A percentile compares a stretch with the other conserved stretches of the same genome.
Evolutionary conservation across 805 yeast genomes (phyloP).

Genomic region (Priceomyces carsonii): DNA sequence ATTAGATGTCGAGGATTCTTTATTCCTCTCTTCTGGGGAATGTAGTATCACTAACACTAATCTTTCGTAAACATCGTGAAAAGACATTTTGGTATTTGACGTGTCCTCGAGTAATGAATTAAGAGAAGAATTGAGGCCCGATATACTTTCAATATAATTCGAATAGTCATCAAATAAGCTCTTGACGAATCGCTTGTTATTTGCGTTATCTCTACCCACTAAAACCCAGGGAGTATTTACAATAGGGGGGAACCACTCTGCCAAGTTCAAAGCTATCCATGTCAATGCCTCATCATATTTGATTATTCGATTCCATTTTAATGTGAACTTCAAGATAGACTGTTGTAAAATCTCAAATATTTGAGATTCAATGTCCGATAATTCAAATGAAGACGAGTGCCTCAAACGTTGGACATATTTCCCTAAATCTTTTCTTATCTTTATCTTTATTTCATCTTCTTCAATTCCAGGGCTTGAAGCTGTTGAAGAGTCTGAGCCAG

Average conservation of each 20-base stretch:
- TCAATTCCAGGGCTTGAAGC: neutral
- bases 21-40: constrained; percentile 53
- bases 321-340: constrained; percentile 62
- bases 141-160: constrained; percentile 34
- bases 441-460: constrained; percentile 25
- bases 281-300: constrained; percentile 80
- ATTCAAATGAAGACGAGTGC: constrained; percentile 20
- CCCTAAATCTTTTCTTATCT: constrained; percentile 56
- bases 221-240: constrained; percentile 53
- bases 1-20: constrained; percentile 9
- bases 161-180: constrained; percentile 39
- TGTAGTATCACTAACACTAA: constrained; percentile 74
- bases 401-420: constrained; percentile 57
- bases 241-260: constrained; percentile 84
- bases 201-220: constrained; percentile 50
- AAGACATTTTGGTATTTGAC: constrained; percentile 41
- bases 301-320: constrained; percentile 76
- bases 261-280: constrained; percentile 85
- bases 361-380: constrained; percentile 48
- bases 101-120: constrained; percentile 27
- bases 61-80: constrained; percentile 73
- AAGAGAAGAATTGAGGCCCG: constrained; percentile 22
- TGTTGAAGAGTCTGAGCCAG: constrained; percentile 1
- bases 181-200: constrained; percentile 27
- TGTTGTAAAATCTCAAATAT: constrained; percentile 57